Percentiles rank a stretch among this genome's conserved stretches.
Conservation (phyloP, 768 basidiomycete genomes). For the Crucibulum laeve region DNA sequence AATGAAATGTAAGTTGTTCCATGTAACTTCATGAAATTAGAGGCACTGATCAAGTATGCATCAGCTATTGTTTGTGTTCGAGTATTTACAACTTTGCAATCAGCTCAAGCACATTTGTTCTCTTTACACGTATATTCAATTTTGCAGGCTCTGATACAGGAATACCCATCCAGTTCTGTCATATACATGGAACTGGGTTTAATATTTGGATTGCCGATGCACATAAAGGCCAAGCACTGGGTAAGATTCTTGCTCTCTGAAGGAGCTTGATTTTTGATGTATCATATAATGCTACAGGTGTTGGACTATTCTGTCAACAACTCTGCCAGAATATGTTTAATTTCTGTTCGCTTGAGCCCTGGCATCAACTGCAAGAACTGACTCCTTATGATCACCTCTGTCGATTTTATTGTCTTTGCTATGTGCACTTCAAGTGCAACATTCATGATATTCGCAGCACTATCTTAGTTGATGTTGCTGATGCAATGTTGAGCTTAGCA, state of each 20-base stretch:
- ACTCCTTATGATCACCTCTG: constrained; percentile 20
- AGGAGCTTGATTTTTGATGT: too few species aligned
- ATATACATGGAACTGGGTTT: constrained; percentile 18
- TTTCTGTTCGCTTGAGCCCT: constrained; percentile 7
- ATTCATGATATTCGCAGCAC: constrained; percentile 8
- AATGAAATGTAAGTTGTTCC: background rate
- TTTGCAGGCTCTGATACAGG: constrained; percentile 14
- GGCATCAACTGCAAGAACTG: constrained; percentile 8
- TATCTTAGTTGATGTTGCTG: constrained; percentile 2
- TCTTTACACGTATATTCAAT: constrained; percentile 16
- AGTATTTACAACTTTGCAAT: constrained; percentile 20
- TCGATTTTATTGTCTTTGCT: constrained; percentile 16
- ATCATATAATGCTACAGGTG: background rate
- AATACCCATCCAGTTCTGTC: constrained; percentile 10
- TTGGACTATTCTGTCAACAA: constrained; percentile 3
- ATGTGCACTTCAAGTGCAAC: constrained; percentile 16
- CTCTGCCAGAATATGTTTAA: background rate
- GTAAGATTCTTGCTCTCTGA: too few species aligned
- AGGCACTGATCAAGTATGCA: background rate
- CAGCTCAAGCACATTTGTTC: constrained; percentile 18
- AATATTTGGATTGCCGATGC: constrained; percentile 15
- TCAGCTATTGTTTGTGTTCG: constrained; percentile 14
- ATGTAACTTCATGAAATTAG: background rate
- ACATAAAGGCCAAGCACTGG: constrained; percentile 17
- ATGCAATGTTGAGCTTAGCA: constrained; percentile 19